Percentiles rank a stretch among this genome's conserved stretches.
phyloP scores from a whole-genome alignment of 129 eudicot genomes.

The Ambrosia artemisiifolia region DNA sequence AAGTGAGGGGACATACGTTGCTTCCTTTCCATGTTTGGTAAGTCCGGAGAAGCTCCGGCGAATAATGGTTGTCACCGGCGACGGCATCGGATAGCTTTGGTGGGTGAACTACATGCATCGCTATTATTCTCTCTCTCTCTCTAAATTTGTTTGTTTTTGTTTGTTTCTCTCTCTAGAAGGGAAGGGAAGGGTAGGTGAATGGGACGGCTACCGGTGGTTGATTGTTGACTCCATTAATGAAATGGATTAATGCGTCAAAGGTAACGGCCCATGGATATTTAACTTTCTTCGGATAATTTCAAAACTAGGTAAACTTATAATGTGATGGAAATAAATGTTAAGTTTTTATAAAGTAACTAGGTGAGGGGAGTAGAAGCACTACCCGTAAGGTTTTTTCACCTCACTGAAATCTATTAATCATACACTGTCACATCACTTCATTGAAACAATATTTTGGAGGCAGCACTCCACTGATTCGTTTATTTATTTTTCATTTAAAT shows the following conservation, averaged over 20 bases:
- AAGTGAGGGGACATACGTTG: slow-evolving; percentile 37
- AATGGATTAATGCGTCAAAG: slow-evolving; percentile 20
- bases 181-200: slow-evolving; percentile 18
- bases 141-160: neutral
- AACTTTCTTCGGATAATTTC: neutral
- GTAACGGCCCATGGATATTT: slow-evolving; percentile 25
- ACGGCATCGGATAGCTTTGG: slow-evolving; percentile 36
- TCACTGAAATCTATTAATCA: too few relatives aligned
- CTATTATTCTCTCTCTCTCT: slow-evolving; percentile 22
- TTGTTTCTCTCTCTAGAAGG: slow-evolving; percentile 15
- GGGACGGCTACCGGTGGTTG: slow-evolving; percentile 23
- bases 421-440: too few relatives aligned
- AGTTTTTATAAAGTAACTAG: too few relatives aligned
- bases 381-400: too few relatives aligned
- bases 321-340: neutral
- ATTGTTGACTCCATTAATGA: slow-evolving; percentile 28
- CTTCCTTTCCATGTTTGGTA: slow-evolving; percentile 66
- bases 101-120: slow-evolving; percentile 51
- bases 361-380: too few relatives aligned
- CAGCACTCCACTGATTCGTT: too few relatives aligned
- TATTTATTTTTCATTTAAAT: too few relatives aligned
- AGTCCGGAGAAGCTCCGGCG: slow-evolving; percentile 38
- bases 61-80: slow-evolving; percentile 19
- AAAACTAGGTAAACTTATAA: neutral
- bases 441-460: too few relatives aligned